Evolutionary conservation across 257 asterid species (phyloP).

Genomic region (Rubia yunnanensis): DNA sequence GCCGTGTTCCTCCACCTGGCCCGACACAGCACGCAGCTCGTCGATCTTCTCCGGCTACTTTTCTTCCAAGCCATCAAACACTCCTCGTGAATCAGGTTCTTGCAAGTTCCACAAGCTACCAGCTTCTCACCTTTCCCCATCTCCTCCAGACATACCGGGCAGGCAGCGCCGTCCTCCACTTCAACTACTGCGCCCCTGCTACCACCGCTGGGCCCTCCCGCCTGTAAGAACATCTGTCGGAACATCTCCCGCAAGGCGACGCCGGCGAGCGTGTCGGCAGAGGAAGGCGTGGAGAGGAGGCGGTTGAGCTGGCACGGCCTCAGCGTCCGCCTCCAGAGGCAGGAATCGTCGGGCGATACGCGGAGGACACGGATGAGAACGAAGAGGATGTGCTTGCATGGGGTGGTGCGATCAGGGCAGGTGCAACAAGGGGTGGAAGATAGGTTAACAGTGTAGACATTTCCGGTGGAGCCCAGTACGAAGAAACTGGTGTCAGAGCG

Average conservation of each 20-base stretch:
- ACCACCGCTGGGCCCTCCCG: constrained; percentile 10
- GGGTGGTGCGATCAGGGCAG: constrained; percentile 78
- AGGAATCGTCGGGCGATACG: constrained; percentile 42
- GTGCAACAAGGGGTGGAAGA: constrained; percentile 60
- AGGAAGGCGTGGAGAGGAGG: constrained; percentile 50
- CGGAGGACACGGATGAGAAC: constrained; percentile 67
- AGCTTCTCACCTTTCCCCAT: constrained; percentile 56
- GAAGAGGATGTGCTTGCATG: constrained; percentile 82
- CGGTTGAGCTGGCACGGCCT: constrained; percentile 70
- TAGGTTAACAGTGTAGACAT: constrained; percentile 76
- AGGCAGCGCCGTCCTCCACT: constrained; percentile 38
- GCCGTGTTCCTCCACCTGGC: constrained; percentile 70
- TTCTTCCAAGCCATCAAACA: constrained; percentile 83
- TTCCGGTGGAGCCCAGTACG: constrained; percentile 80
- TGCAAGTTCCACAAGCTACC: constrained; percentile 64
- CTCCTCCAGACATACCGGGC: constrained; percentile 90
- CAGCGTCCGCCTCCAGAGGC: constrained; percentile 58
- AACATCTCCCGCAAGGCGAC: constrained; percentile 43
- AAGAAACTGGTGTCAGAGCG: constrained; percentile 61
- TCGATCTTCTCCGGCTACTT: constrained; percentile 58
- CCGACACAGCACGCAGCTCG: constrained; percentile 88
- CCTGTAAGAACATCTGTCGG: constrained; percentile 38
- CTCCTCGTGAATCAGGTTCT: constrained; percentile 70
- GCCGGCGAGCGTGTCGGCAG: constrained; percentile 50
- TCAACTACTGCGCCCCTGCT: constrained; percentile 17